Base-by-base conservation (phyloP, 2,329 filamentous ascomycete species). In the Colletotrichum simmondsii region DNA sequence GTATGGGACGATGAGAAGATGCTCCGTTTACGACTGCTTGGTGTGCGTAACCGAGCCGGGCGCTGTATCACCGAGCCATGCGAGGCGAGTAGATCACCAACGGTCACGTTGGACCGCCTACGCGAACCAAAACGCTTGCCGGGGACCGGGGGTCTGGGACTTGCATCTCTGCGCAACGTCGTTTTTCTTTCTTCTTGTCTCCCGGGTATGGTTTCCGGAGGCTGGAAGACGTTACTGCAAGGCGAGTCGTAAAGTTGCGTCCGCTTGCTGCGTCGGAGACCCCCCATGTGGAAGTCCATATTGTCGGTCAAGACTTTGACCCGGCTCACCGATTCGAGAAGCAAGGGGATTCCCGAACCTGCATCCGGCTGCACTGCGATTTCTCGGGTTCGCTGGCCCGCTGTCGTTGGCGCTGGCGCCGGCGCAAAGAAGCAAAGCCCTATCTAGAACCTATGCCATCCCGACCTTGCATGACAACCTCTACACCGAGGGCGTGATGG, bases 301-400 rank as follows among this genome's bases (percentile, higher is more conserved):
- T 16, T 65, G 70, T 65, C 60, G 56, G 66, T 70, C 70, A 69
- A 61, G 57, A 37, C 52, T 53, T 60, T 28, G 63, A 37, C 35
- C 60, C 56, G 61, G 49, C 70, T 72, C 59, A 70, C 66, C 60
- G 66, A 57, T 57, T 63, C 35, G n/a, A 64, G 42, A 61, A 60
- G 6, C 46, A 72, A 53, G 64, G 49, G 35, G 49, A 32, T 65
- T 61, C 42, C 42, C 8, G 57, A 65, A 61, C 60, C 65, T 70
- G 53, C 24, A 60, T 59, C 59, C 46, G 52, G 61, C 28, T 54
- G 46, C 28, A 63, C 28, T 63, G 46, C 28, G 53, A 35, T 63
- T 46, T 72, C 12, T 49, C 19, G 16, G 42, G 42, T 22, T 49
- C 42, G 42, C 42, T 49, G 8, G 42, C 42, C 19, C 42, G 42